phyloP scores from a whole-genome alignment of 306 rosid genomes.

The Urtica urens region DNA sequence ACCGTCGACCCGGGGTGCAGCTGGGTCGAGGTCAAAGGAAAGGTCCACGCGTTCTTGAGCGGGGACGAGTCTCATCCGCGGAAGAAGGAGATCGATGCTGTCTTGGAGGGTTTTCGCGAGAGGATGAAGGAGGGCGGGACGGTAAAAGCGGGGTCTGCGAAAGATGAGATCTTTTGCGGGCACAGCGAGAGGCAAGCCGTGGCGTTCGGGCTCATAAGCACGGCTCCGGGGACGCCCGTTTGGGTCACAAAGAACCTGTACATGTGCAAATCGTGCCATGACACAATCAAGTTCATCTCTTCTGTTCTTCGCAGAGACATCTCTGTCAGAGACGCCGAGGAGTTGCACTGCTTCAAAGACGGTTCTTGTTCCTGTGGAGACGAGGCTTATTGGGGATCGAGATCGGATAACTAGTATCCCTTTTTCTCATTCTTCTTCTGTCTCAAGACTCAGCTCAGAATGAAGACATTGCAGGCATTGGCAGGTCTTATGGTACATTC shows the following conservation, averaged over 20 bases:
- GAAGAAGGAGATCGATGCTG: conserved; percentile 39
- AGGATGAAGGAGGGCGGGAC: conserved; percentile 44
- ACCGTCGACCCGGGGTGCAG: conserved; percentile 85
- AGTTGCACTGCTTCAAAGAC: conserved; percentile 81
- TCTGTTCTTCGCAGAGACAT: conserved; percentile 74
- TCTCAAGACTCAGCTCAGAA: too few species aligned
- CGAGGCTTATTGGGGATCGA: conserved; percentile 38
- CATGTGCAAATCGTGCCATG: conserved; percentile 78
- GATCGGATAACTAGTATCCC: too few species aligned
- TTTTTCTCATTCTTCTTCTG: too few species aligned
- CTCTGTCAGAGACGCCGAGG: conserved; percentile 64
- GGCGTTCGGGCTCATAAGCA: conserved; percentile 60
- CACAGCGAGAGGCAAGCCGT: conserved; percentile 83
- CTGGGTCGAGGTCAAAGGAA: conserved; percentile 81
- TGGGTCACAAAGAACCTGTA: conserved; percentile 84
- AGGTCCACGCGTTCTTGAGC: conserved; percentile 82
- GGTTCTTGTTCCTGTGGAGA: conserved; percentile 81
- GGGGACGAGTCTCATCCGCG: conserved; percentile 64
- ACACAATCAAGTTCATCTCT: conserved; percentile 54
- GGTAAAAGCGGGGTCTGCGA: conserved; percentile 52
- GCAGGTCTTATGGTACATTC: too few species aligned
- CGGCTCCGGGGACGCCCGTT: conserved; percentile 74
- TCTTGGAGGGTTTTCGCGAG: conserved; percentile 56
- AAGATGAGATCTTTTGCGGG: conserved; percentile 87
- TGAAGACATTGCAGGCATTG: too few species aligned